A percentile compares a stretch with the other conserved stretches of the same genome.
These are phyloP conservation scores for Phytophthora cactorum DNA, from an alignment of 352 stramenopile genomes.

Conservation along the genomic window DNA sequence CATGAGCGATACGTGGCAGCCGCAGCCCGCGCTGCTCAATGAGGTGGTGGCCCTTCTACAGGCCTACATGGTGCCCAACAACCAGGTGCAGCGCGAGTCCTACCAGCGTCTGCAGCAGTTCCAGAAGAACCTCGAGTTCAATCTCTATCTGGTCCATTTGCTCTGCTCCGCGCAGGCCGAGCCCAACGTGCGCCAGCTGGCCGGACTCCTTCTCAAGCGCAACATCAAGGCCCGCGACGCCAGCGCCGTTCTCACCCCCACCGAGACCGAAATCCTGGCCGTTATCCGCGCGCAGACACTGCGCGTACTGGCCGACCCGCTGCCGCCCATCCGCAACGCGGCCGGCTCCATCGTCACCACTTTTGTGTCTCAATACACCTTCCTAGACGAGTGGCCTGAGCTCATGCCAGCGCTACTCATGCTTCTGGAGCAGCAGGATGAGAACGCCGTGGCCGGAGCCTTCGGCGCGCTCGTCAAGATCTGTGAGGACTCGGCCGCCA, in stretches of 20 bases:
- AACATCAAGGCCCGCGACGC: slow-evolving; percentile 87
- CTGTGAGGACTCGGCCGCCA: slow-evolving; percentile 89
- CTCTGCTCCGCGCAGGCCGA: slow-evolving; percentile 70
- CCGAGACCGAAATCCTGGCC: slow-evolving; percentile 79
- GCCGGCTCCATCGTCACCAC: slow-evolving; percentile 84
- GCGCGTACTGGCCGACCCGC: slow-evolving; percentile 63
- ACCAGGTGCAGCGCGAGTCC: slow-evolving; percentile 81
- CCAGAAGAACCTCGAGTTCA: slow-evolving; percentile 91
- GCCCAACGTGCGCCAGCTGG: slow-evolving; percentile 75
- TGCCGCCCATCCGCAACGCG: slow-evolving; percentile 76
- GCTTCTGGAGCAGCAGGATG: slow-evolving; percentile 65
- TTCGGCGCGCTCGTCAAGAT: slow-evolving; percentile 91
- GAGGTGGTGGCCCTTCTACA: slow-evolving; percentile 83
- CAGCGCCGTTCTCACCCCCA: slow-evolving; percentile 47
- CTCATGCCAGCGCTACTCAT: slow-evolving; percentile 78
- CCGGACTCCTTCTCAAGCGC: slow-evolving; percentile 84
- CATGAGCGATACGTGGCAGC: slow-evolving; percentile 72
- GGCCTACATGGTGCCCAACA: slow-evolving; percentile 86
- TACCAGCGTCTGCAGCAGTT: slow-evolving; percentile 89
- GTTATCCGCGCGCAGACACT: slow-evolving; percentile 84
- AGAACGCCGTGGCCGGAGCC: slow-evolving; percentile 80
- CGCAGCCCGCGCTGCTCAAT: slow-evolving; percentile 71
- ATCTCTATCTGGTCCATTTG: slow-evolving; percentile 88
- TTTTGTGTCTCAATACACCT: slow-evolving; percentile 89
- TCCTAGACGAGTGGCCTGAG: slow-evolving; percentile 89